These are phyloP conservation scores for Coleophoma crateriformis DNA, from an alignment of 2,329 filamentous ascomycete genomes.

Conservation along the genomic window DNA sequence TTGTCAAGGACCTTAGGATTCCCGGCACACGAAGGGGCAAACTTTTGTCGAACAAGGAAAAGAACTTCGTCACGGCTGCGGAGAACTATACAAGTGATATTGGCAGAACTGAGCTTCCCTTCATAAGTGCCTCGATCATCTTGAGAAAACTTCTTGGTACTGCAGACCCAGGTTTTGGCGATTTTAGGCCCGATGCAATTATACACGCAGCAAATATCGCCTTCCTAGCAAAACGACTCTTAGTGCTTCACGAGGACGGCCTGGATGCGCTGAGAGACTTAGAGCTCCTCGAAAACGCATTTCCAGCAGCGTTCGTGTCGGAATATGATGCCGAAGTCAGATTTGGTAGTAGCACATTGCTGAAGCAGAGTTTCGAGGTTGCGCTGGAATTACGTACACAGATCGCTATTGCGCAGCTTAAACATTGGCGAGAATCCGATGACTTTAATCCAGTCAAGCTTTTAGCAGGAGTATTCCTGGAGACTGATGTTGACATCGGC, in stretches of 20 bases:
- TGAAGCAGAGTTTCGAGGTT: constrained; percentile 38
- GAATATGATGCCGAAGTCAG: constrained; percentile 13
- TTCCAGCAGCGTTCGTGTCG: constrained; percentile 29
- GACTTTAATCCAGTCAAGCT: constrained; percentile 33
- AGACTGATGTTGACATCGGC: constrained; percentile 29
- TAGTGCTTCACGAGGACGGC: constrained; percentile 21
- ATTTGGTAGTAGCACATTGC: constrained; percentile 33
- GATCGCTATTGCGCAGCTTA: constrained; percentile 37
- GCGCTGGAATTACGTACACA: constrained; percentile 51
- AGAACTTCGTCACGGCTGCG: constrained; percentile 8
- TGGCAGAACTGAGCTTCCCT: constrained; percentile 15
- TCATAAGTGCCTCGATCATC: constrained; percentile 29
- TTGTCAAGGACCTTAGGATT: constrained; percentile 22
- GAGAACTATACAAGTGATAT: constrained; percentile 7
- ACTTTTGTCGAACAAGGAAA: constrained; percentile 8
- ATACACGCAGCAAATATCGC: constrained; percentile 39
- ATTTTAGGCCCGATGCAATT: constrained; percentile 30
- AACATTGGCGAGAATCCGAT: constrained; percentile 22
- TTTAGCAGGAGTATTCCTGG: constrained; percentile 33
- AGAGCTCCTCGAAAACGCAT: constrained; percentile 25
- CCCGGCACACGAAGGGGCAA: constrained; percentile 11
- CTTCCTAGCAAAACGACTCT: constrained; percentile 26
- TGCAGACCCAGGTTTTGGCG: constrained; percentile 10
- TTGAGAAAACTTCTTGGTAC: constrained; percentile 23
- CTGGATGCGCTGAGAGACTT: constrained; percentile 12